These are phyloP conservation scores for Alternaria longipes DNA, from an alignment of 2,329 filamentous ascomycete genomes.

Conservation along the genomic window DNA sequence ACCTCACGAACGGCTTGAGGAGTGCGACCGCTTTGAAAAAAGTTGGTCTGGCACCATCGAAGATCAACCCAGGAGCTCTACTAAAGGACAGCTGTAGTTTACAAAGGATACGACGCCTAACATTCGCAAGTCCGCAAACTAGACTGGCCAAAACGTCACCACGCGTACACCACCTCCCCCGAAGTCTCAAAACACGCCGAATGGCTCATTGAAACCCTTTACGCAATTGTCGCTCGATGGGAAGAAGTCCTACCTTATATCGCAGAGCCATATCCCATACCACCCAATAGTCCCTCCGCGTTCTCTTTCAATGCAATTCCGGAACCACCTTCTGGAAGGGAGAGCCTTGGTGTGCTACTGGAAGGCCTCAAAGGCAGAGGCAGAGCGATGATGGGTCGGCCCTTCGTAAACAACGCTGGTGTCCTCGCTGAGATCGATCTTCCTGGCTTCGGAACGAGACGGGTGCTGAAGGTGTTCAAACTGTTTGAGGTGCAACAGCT, in stretches of 20 bases:
- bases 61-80: neutral
- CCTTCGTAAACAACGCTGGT: neutral
- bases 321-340: neutral
- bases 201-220: neutral
- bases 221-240: neutral
- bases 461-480: neutral
- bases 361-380: neutral
- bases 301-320: neutral
- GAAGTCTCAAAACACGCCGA: neutral
- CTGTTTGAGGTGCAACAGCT: neutral
- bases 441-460: neutral
- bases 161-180: neutral
- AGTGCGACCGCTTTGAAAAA: neutral
- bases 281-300: neutral
- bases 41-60: neutral
- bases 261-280: neutral
- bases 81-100: neutral
- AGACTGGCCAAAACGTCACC: neutral
- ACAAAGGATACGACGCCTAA: neutral
- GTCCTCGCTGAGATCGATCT: neutral
- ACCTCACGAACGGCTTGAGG: neutral
- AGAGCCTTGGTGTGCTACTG: neutral
- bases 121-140: neutral
- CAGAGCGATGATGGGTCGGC: neutral
- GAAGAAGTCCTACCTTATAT: conserved; percentile 1